Evolutionary conservation across 257 asterid genomes (phyloP).

Genomic region (Rubia yunnanensis): DNA sequence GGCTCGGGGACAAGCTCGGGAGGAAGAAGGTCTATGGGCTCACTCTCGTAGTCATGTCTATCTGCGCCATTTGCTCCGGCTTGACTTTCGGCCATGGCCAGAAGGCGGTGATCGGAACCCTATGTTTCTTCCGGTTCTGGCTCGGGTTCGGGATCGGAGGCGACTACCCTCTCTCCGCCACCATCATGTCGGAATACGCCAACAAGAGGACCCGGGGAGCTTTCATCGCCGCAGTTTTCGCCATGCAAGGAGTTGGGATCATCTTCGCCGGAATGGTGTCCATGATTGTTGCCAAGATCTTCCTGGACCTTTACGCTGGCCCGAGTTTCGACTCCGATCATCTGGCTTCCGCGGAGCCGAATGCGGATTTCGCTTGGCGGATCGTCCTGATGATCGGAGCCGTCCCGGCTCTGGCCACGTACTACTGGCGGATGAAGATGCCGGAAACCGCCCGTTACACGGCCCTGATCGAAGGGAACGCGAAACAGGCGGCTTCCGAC

Average conservation of each 20-base stretch:
- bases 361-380: constrained; percentile 21
- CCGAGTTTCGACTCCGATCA: not conserved
- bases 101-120: constrained; percentile 15
- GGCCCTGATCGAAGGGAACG: constrained; percentile 25
- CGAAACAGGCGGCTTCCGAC: constrained; percentile 24
- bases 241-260: constrained; percentile 29
- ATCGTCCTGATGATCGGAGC: constrained; percentile 26
- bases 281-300: constrained; percentile 16
- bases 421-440: constrained; percentile 31
- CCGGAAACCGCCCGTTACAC: constrained; percentile 29
- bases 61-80: constrained; percentile 24
- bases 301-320: constrained; percentile 3
- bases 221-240: constrained; percentile 27
- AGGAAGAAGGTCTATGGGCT: constrained; percentile 23
- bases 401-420: constrained; percentile 21
- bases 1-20: constrained; percentile 25
- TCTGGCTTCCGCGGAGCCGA: constrained; percentile 13
- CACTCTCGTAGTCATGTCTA: constrained; percentile 18
- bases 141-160: constrained; percentile 29
- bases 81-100: constrained; percentile 17
- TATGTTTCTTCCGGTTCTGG: constrained; percentile 27
- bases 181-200: constrained; percentile 28
- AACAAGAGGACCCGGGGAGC: constrained; percentile 24
- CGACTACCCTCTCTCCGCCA: constrained; percentile 29
- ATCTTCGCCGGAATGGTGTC: constrained; percentile 27